Evolutionary conservation across 306 rosid genomes (phyloP).

Genomic region (Cicer judaicum): DNA sequence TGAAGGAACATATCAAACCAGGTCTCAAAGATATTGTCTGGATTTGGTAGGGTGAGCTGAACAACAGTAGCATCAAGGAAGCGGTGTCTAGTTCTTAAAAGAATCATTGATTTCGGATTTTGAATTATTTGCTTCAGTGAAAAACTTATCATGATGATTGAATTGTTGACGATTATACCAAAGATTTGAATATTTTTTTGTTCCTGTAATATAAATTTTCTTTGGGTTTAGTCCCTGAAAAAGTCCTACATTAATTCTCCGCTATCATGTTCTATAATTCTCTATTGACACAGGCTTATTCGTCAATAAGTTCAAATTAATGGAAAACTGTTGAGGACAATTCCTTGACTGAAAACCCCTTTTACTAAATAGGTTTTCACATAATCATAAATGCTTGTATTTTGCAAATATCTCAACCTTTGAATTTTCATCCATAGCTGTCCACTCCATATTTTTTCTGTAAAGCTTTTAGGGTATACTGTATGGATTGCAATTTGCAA

Average conservation of each 20-base stretch:
- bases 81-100: conserved; percentile 8
- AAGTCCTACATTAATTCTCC: background rate
- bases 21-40: conserved; percentile 50
- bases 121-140: conserved; percentile 8
- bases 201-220: background rate
- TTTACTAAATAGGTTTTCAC: too few relatives aligned
- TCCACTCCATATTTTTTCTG: background rate
- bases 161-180: conserved; percentile 24
- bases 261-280: too few relatives aligned
- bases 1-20: conserved; percentile 51
- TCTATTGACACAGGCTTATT: too few relatives aligned
- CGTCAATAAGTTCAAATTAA: too few relatives aligned
- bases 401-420: background rate
- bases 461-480: too few relatives aligned
- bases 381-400: background rate
- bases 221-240: background rate
- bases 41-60: conserved; percentile 52
- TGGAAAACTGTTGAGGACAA: too few relatives aligned
- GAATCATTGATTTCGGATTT: conserved; percentile 35
- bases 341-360: too few relatives aligned
- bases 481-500: too few relatives aligned
- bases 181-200: background rate
- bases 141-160: conserved; percentile 22
- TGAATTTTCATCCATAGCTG: background rate
- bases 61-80: background rate